Base-by-base conservation (phyloP, 2,329 filamentous ascomycete genomes). In the Epichloe glyceriae region DNA sequence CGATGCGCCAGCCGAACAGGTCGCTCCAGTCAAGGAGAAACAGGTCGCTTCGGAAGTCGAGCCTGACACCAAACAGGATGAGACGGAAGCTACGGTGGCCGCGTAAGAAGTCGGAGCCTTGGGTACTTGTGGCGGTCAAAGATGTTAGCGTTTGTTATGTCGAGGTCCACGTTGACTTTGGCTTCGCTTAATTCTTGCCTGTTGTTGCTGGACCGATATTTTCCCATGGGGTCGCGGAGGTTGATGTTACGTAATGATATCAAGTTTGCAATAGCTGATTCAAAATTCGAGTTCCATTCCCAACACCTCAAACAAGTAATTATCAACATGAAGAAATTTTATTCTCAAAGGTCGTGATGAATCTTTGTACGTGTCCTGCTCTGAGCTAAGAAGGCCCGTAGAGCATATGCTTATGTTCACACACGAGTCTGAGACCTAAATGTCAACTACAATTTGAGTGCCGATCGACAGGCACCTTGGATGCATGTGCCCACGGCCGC, bases 1-100 rank as follows among this genome's bases (percentile, higher is more conserved):
- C 51, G 60, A 59, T 1, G 56, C 57, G 19, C 45, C 51, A 6
- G 57, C 61, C 35, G 57, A 55, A 15, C 58, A 54, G 20, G 56
- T 55, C 8, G 56, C 61, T 19, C 59, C 57, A 33, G 46, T 57
- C 10, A 57, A 57, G 53, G 63, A 56, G 46, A 66, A 65, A 51
- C 46, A 47, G 8, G 26, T 54, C 34, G 49, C 41, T 1, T n/a
- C 47, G 33, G 54, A 56, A 6, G 54, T 19, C 10, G 53, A 50
- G 40, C 17, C 33, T 17, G 17, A 42, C 26, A 14, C n/a, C 11
- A 47, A 30, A 47, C 20, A 17, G 15, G 17, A 12, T 39, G 40
- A 52, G 46, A 17, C 30, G 20, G 52, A 35, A 30, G 19, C 33
- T 3, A 30, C 44, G 50, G 39, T 22, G 5, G 50, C 19, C 6